Conservation (phyloP, 208 protist species). For the Crithidia brevicula region DNA sequence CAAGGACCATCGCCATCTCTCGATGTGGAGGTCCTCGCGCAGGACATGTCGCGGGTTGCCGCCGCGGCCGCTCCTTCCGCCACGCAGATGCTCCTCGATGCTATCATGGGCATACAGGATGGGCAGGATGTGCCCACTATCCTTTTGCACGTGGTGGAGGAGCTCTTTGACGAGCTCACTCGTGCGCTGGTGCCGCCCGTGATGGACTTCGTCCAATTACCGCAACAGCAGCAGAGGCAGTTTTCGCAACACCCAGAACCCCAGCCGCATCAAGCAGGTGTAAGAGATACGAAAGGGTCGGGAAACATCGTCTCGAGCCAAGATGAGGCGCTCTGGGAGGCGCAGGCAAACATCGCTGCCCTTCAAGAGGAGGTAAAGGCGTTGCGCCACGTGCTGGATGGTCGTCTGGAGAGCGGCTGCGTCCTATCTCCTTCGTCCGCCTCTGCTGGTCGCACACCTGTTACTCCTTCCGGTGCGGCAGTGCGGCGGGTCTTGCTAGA, state of each 20-base stretch:
- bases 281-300: too few species aligned
- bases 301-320: background rate
- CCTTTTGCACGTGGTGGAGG: slow-evolving; percentile 9
- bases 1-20: background rate
- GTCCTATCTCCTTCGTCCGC: background rate
- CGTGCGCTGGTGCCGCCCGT: slow-evolving; percentile 12
- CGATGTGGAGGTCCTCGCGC: slow-evolving; percentile 4
- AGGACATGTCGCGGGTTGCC: slow-evolving; percentile 21
- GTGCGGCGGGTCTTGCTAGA: slow-evolving; percentile 27
- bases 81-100: slow-evolving; percentile 19
- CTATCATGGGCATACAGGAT: slow-evolving; percentile 30
- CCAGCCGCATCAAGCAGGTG: background rate
- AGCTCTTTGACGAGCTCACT: slow-evolving; percentile 21
- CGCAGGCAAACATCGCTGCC: slow-evolving; percentile 18
- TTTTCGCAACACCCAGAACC: background rate
- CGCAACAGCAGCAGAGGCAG: background rate
- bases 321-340: background rate
- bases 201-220: slow-evolving; percentile 17
- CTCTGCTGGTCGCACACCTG: background rate
- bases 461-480: slow-evolving; percentile 12
- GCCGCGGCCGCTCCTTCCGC: background rate
- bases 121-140: slow-evolving; percentile 20
- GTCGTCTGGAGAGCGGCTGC: background rate
- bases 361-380: slow-evolving; percentile 25
- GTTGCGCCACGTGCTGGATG: slow-evolving; percentile 16